phyloP scores from a whole-genome alignment of 164 flowering plant species.

The Amborella trichopoda region DNA sequence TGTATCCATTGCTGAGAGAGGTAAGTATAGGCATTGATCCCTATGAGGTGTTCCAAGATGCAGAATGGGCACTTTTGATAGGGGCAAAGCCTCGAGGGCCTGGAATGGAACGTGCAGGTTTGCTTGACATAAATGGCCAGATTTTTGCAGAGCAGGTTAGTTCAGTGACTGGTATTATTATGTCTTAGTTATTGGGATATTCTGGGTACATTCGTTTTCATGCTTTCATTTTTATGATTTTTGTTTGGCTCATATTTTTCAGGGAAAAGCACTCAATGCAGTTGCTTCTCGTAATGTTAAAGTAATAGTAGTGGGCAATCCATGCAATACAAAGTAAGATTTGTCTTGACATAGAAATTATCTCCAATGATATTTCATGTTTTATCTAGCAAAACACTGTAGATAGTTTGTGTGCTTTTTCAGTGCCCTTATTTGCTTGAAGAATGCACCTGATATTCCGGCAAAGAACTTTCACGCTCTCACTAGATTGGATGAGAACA shows the following conservation, averaged over 20 bases:
- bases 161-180: background rate
- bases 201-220: background rate
- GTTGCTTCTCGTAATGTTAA: constrained; percentile 90
- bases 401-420: constrained; percentile 1
- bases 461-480: constrained; percentile 93
- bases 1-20: constrained; percentile 83
- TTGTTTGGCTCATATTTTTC: constrained; percentile 1
- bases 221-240: background rate
- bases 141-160: constrained; percentile 88
- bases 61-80: constrained; percentile 87
- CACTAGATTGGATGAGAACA: constrained; percentile 90
- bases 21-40: constrained; percentile 83
- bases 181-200: background rate
- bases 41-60: constrained; percentile 85
- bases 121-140: constrained; percentile 84
- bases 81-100: constrained; percentile 99
- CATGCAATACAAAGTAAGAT: constrained; percentile 91
- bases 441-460: constrained; percentile 90
- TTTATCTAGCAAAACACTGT: background rate
- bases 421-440: constrained; percentile 87
- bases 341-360: no score
- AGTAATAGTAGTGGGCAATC: constrained; percentile 92
- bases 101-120: constrained; percentile 93
- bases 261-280: constrained; percentile 91
- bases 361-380: no score